Evolutionary conservation across 2,329 filamentous ascomycete species (phyloP).

Genomic region (Clonostachys chloroleuca): DNA sequence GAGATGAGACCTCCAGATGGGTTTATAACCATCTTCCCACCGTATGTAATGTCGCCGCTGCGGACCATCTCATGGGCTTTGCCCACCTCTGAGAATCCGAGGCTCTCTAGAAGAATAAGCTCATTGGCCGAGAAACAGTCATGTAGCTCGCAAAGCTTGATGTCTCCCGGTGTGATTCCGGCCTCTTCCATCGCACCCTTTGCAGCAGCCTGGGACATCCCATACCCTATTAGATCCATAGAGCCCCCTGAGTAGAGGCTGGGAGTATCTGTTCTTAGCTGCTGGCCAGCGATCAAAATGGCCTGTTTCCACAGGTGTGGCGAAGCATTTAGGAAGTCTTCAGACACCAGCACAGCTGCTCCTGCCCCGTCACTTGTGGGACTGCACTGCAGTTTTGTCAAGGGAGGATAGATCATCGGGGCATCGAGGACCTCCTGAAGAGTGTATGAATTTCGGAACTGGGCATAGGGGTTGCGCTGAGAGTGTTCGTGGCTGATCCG

Average conservation of each 20-base stretch:
- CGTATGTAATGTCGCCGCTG: not conserved
- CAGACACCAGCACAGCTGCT: not conserved
- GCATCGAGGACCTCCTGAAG: too few relatives aligned
- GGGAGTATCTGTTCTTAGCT: not conserved
- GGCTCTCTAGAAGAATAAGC: constrained; percentile 13
- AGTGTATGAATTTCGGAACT: too few relatives aligned
- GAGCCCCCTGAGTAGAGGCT: constrained; percentile 3
- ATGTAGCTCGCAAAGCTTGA: constrained; percentile 17
- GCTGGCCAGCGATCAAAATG: not conserved
- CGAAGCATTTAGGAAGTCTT: not conserved
- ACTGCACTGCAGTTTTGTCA: too few relatives aligned
- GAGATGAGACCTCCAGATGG: constrained; percentile 19
- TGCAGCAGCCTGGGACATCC: constrained; percentile 16
- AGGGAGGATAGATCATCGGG: too few relatives aligned
- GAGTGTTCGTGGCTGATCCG: too few relatives aligned
- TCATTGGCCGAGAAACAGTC: constrained; percentile 21
- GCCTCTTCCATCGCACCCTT: constrained; percentile 12
- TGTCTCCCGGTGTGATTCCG: constrained; percentile 6
- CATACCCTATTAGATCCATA: constrained; percentile 19
- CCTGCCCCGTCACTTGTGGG: not conserved
- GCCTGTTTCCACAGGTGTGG: not conserved
- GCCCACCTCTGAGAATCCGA: constrained; percentile 10
- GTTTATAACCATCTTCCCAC: constrained; percentile 14
- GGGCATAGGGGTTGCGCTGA: too few relatives aligned
- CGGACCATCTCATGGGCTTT: not conserved